Evolutionary conservation across 305 asterid genomes (phyloP).

Genomic region (Ilex paraguariensis): DNA sequence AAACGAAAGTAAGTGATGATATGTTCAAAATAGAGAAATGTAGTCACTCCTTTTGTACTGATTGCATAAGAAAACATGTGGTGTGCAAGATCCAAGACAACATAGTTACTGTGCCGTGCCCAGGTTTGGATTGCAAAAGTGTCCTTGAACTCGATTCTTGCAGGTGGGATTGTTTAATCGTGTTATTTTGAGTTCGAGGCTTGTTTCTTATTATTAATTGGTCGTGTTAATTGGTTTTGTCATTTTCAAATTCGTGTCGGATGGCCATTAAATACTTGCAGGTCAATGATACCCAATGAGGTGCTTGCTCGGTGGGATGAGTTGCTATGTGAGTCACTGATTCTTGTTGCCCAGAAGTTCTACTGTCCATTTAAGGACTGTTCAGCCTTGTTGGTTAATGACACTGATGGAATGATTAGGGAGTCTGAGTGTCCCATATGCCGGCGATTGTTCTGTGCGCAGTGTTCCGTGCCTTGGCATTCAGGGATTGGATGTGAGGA

Average conservation of each 20-base stretch:
- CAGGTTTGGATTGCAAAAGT: slow-evolving; percentile 29
- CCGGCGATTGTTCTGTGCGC: slow-evolving; percentile 14
- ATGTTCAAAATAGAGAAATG: slow-evolving; percentile 28
- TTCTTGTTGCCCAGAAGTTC: slow-evolving; percentile 7
- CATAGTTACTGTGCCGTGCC: slow-evolving; percentile 25
- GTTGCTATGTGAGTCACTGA: slow-evolving; percentile 3
- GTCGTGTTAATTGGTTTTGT: no score
- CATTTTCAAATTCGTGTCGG: no score
- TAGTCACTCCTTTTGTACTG: slow-evolving; percentile 33
- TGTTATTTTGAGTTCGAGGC: no score
- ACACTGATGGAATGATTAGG: slow-evolving; percentile 5
- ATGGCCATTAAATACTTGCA: neutral
- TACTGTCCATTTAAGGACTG: slow-evolving; percentile 24
- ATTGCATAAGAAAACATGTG: slow-evolving; percentile 38
- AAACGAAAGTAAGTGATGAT: slow-evolving; percentile 14
- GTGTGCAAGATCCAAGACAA: slow-evolving; percentile 13
- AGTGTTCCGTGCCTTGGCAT: slow-evolving; percentile 26
- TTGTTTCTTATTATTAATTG: no score
- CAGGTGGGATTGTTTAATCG: no score
- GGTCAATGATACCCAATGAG: slow-evolving; percentile 7
- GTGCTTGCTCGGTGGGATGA: slow-evolving; percentile 6
- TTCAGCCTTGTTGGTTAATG: slow-evolving; percentile 13
- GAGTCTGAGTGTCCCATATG: slow-evolving; percentile 19
- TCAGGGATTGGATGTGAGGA: slow-evolving; percentile 12
- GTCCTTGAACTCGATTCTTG: slow-evolving; percentile 12